These are phyloP conservation scores for Pichia thaimueangensis DNA, from an alignment of 805 yeast species.

Conservation along the genomic window DNA sequence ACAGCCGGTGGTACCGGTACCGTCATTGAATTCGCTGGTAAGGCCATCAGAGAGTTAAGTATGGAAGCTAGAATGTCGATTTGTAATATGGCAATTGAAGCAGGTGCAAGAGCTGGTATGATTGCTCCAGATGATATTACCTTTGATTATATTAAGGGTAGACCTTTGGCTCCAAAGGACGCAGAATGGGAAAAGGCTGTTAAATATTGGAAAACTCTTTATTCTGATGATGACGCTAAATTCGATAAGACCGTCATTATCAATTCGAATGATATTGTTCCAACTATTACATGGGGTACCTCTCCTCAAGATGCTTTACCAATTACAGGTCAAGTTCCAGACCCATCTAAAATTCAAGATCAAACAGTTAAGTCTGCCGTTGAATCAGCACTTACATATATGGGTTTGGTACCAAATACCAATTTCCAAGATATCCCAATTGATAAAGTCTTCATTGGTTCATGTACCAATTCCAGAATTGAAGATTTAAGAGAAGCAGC, in stretches of 20 bases:
- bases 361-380: constrained; percentile 76
- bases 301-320: constrained; percentile 99
- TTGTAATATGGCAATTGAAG: constrained; percentile 99
- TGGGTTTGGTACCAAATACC: constrained; percentile 82
- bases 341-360: constrained; percentile 68
- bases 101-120: constrained; percentile 99
- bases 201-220: constrained; percentile 81
- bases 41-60: constrained; percentile 80
- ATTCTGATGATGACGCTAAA: constrained; percentile 82
- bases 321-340: constrained; percentile 84
- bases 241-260: constrained; percentile 82
- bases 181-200: constrained; percentile 94
- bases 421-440: constrained; percentile 68
- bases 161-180: constrained; percentile 93
- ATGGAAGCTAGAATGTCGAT: constrained; percentile 99
- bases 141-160: constrained; percentile 81
- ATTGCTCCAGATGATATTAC: constrained; percentile 91
- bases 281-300: constrained; percentile 99
- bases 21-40: constrained; percentile 95
- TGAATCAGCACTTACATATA: constrained; percentile 86
- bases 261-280: constrained; percentile 78
- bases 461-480: constrained; percentile 96
- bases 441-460: constrained; percentile 96
- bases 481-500: constrained; percentile 98
- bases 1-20: constrained; percentile 99